Evolutionary conservation across 78 protist genomes (phyloP), one percentile per base, ranked within the genome.

Genomic region (Neovahlkampfia damariscottae): DNA sequence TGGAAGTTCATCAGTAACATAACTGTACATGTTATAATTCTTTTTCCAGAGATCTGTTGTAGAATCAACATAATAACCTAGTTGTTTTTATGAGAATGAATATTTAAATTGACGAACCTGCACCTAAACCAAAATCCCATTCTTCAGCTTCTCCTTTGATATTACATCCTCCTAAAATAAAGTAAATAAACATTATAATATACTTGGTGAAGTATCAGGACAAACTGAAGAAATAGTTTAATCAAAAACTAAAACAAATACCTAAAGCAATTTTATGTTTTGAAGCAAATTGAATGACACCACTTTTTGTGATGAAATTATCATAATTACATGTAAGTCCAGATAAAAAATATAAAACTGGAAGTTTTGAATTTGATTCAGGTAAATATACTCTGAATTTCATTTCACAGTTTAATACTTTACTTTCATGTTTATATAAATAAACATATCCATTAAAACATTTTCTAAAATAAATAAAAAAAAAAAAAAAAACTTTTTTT

Each of bases 141-240:
- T 19, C 85, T 41, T 77, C 82, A n/a, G n/a, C n/a, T n/a, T n/a
- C 74, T 69, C 84, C 27, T 81, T 84, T 31, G n/a, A 70, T 3
- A 83, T 29, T 2, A 27, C 79, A 5, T 72, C 82, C 32, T 90
- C 92, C n/a, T n/a, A n/a, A n/a, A n/a, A n/a, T n/a, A n/a, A n/a
- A n/a, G n/a, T n/a, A n/a, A n/a, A n/a, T n/a, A n/a, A n/a, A n/a
- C n/a, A n/a, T n/a, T n/a, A n/a, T n/a, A n/a, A n/a, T n/a, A n/a
- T n/a, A 34, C 82, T 34, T 10, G 97, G 97, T 41, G 86, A 74
- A 3, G 95, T 93, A 85, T 93, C 97, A 0, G 97, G 95, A n/a
- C n/a, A n/a, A n/a, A n/a, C n/a, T n/a, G n/a, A n/a, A n/a, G n/a
- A n/a, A n/a, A n/a, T n/a, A n/a, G n/a, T n/a, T n/a, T n/a, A n/a